Evolutionary conservation across 108 stramenopile species (phyloP), one percentile per base, ranked within the genome.

Genomic region (Pseudonitzschia multistriata): DNA sequence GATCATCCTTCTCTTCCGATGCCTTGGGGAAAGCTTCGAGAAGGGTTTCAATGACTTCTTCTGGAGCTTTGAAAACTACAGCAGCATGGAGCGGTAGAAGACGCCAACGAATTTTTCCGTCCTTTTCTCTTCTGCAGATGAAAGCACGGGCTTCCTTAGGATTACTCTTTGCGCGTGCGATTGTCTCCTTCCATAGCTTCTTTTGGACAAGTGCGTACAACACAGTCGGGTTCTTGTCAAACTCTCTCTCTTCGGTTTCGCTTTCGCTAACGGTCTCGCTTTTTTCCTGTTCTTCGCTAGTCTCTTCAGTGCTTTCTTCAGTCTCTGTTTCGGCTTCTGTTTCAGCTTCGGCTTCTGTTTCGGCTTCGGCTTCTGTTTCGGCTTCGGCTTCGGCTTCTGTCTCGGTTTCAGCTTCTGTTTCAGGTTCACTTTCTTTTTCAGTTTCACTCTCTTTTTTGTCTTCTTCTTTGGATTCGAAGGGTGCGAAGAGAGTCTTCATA

Each of bases 71-170:
- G 74, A 95, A 92, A 67, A 95, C 88, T 59, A 95, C 82, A 47
- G 94, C 89, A 14, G 89, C 89, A 74, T 95, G 94, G 47, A 95
- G 72, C 13, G 94, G 94, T 13, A 95, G 74, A 25, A 95, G 79
- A 28, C 94, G 84, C 94, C 94, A 95, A 5, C 88, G 79, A 39
- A 92, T 59, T 29, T 79, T 81, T 29, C 91, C 90, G 59, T 91
- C 79, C 35, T 68, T 71, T 66, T 94, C 93, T 56, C 83, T 85
- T 27, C 94, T 84, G 13, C 71, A 76, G 14, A 95, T 84, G 88
- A 91, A 95, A 0, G 81, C 84, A 21, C 73, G 49, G 6, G 84
- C 80, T 74, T 95, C 89, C 14, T 79, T 73, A 6, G 85, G 86
- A 30, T 61, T 52, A n/a, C 49, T 40, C 10, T 72, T 53, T 8